Conservation (phyloP, 345 rosid genomes). For the Lepidium didymum region DNA sequence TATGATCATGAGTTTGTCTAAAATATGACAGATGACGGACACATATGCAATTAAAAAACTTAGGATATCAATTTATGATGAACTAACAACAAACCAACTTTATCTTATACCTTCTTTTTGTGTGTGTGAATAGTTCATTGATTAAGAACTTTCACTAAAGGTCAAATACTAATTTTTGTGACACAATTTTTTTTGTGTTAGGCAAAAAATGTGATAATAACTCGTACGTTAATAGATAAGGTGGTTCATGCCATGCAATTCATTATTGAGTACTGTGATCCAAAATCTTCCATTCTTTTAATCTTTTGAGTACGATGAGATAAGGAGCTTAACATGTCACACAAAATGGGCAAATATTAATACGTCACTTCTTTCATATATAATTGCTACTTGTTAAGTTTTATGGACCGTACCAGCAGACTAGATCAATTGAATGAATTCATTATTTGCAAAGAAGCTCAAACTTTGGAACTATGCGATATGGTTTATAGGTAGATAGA, state of each 20-base stretch:
- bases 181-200: no score
- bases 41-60: neutral
- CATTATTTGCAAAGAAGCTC: no score
- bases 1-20: conserved; percentile 8
- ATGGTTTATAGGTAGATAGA: no score
- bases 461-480: no score
- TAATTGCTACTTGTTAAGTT: no score
- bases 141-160: neutral
- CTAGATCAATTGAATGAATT: no score
- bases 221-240: neutral
- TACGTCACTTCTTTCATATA: neutral
- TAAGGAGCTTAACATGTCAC: neutral
- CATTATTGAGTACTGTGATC: neutral
- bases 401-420: no score
- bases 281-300: neutral
- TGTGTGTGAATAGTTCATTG: neutral
- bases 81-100: conserved; percentile 17
- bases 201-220: neutral
- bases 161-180: no score
- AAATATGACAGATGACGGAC: conserved; percentile 20
- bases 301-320: neutral
- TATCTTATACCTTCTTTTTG: neutral
- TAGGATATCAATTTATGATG: conserved; percentile 9
- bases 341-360: neutral
- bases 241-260: neutral